A percentile compares a stretch with the other conserved stretches of the same genome.
Evolutionary conservation across 129 eudicot genomes (phyloP).

Genomic region (Lactuca sativa): DNA sequence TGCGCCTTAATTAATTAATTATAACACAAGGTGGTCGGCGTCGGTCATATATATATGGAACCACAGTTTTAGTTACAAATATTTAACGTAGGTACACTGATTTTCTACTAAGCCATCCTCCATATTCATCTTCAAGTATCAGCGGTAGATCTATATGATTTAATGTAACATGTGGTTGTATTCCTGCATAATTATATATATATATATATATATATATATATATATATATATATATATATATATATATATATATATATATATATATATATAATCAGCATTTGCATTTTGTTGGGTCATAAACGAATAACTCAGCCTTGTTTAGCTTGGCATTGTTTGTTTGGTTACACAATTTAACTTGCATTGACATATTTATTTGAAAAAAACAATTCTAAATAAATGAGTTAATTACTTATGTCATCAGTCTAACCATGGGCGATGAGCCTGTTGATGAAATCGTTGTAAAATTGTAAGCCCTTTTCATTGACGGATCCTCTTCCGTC

Average conservation of each 20-base stretch:
- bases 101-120: constrained; percentile 66
- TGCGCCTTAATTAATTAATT: neutral
- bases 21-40: neutral
- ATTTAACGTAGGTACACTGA: constrained; percentile 51
- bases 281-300: neutral
- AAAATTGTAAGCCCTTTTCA: constrained; percentile 54
- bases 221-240: too few relatives aligned
- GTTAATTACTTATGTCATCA: neutral
- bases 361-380: neutral
- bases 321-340: neutral
- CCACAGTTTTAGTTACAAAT: constrained; percentile 2
- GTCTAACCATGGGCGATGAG: constrained; percentile 58
- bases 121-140: constrained; percentile 77
- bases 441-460: constrained; percentile 64
- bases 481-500: constrained; percentile 78
- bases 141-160: constrained; percentile 62
- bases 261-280: neutral
- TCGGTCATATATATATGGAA: neutral
- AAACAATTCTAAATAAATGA: too few relatives aligned
- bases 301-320: neutral
- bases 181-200: constrained; percentile 50
- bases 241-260: too few relatives aligned
- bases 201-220: too few relatives aligned
- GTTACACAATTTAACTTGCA: neutral
- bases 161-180: constrained; percentile 74